Evolutionary conservation across 1,284 basidiomycete genomes (phyloP), one percentile per base, ranked within the genome.

Genomic region (Xerocomus nothofagi): DNA sequence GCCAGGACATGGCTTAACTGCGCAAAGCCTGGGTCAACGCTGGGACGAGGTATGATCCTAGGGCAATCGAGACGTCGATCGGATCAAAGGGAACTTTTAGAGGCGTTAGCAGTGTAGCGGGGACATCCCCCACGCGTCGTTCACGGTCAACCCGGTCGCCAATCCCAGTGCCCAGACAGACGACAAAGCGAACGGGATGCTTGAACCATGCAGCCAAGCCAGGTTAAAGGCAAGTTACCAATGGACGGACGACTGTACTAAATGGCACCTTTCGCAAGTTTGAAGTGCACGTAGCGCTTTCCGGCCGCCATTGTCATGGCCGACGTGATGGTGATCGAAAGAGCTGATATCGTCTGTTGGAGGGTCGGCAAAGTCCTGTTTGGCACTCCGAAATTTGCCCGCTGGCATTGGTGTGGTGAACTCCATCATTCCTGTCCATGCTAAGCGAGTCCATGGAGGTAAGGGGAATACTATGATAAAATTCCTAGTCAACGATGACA

Each of bases 221-320:
- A 40, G 14, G 20, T 55, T 14, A 15, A n/a, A 5, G 3, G 20
- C 26, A 11, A 55, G 33, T 36, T 55, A 4, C 33, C 34, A 4
- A 45, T 30, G 3, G 47, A 44, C 1, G 38, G 29, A 20, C 29
- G 12, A n/a, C 24, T 32, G 41, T 54, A n/a, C n/a, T n/a, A 54
- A 12, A 44, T 2, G 10, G 36, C 18, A 8, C n/a, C 42, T 9
- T 12, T 10, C 2, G 18, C 40, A 26, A 50, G 32, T 31, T 38
- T 37, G 32, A 36, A 33, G 37, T 37, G 47, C 5, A 54, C 36
- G 10, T 54, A 54, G 26, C 46, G 39, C 18, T 44, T 54, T 23
- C 31, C 51, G 2, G 18, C 21, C 18, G 51, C 26, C 6, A 49
- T 17, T 1, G 49, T 38, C 12, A 49, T 11, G 10, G 39, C 40